Evolutionary conservation across 2,329 filamentous ascomycete species (phyloP).

Genomic region (Diaporthe ilicicola): DNA sequence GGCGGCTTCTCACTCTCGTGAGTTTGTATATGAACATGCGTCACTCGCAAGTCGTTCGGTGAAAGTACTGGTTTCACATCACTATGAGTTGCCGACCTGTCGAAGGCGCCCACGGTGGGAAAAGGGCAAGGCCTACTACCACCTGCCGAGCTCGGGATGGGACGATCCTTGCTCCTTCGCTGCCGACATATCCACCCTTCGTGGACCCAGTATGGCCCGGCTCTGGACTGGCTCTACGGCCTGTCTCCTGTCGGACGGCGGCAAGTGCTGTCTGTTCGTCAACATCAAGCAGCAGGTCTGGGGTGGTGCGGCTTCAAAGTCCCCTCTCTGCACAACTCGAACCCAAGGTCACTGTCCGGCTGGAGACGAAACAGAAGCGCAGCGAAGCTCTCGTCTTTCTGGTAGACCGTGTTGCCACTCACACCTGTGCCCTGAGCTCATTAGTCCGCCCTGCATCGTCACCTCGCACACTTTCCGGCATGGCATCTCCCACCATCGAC

Average conservation of each 20-base stretch:
- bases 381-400: neutral
- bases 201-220: neutral
- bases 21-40: neutral
- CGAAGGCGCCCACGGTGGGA: neutral
- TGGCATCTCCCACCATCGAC: constrained; percentile 57
- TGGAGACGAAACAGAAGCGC: neutral
- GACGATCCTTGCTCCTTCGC: neutral
- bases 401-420: neutral
- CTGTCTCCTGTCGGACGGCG: neutral
- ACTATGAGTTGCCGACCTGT: neutral
- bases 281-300: neutral
- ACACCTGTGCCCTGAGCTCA: neutral
- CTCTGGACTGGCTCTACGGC: neutral
- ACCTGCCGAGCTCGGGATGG: constrained; percentile 17
- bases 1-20: neutral
- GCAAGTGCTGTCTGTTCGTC: neutral
- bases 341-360: neutral
- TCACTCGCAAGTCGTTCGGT: neutral
- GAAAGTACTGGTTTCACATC: neutral
- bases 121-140: neutral
- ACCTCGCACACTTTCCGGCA: neutral
- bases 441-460: constrained; percentile 11
- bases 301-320: neutral
- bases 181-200: neutral
- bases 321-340: neutral